phyloP scores from a whole-genome alignment of 768 basidiomycete genomes.

The Termitomyces sp. region DNA sequence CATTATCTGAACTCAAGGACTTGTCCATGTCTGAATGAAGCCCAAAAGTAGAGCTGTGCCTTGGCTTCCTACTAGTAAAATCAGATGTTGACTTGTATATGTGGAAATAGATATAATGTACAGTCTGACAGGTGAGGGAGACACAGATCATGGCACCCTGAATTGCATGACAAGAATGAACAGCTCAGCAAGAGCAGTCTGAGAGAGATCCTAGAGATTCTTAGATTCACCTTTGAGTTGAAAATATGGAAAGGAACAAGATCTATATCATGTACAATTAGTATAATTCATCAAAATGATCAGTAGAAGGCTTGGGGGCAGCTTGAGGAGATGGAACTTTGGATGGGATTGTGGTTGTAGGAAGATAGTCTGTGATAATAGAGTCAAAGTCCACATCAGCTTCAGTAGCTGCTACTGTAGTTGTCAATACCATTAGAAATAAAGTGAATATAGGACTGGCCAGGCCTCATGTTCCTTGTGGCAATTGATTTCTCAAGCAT shows the following conservation, averaged over 20 bases:
- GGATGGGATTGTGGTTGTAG: constrained; percentile 19
- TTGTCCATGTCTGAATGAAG: constrained; percentile 48
- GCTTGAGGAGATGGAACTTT: constrained; percentile 16
- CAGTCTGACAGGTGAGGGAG: constrained; percentile 13
- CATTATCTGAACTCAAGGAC: constrained; percentile 23
- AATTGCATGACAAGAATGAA: constrained; percentile 43
- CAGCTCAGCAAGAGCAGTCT: neutral
- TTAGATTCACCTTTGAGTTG: neutral
- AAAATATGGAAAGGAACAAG: neutral
- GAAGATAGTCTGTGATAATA: constrained; percentile 71
- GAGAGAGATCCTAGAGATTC: neutral
- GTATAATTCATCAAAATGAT: constrained; percentile 42
- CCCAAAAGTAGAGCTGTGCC: constrained; percentile 52
- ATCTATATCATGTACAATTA: constrained; percentile 16
- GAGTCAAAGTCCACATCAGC: constrained; percentile 63
- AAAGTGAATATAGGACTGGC: constrained; percentile 25
- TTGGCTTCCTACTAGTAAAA: constrained; percentile 15
- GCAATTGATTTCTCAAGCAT: constrained; percentile 55
- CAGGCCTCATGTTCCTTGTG: constrained; percentile 39
- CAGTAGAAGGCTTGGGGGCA: constrained; percentile 21
- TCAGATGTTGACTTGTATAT: neutral
- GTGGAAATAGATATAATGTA: neutral
- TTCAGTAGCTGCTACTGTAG: constrained; percentile 30
- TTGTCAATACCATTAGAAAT: constrained; percentile 5
- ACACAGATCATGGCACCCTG: constrained; percentile 31